Base-by-base conservation (phyloP, 208 protist genomes). In the Trypanosoma platydactyli region DNA sequence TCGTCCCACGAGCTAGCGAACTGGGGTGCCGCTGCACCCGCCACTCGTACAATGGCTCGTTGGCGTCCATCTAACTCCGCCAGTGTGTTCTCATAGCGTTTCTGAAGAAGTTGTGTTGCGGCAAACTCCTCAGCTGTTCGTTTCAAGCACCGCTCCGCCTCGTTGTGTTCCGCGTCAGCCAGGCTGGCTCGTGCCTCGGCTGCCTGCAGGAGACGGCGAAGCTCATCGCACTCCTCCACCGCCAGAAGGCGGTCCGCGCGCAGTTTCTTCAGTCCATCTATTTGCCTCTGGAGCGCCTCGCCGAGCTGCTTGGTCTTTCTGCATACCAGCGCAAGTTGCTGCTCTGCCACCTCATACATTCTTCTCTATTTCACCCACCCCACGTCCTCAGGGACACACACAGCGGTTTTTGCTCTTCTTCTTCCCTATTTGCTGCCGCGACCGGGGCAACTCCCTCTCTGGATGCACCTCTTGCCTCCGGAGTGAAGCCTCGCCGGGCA, bases 11-110 rank as follows among this genome's bases (percentile, higher is more conserved):
- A 20, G 55, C 27, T 22, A 40, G 61, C 33, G 16, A 38, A 3
- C 15, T 11, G 25, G 29, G 18, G 42, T 35, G 68, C 9, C 1
- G 25, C 48, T 5, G 40, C 38, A 33, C 61, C 69, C 12, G 33
- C 50, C 16, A 63, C 41, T 16, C 60, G 70, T 27, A 68, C 68
- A 18, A 56, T 33, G 27, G 62, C 55, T 5, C 55, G 64, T 50
- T 82, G 53, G 24, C 52, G 24, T 16, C 76, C 77, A 25, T 73
- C 33, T 20, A 89, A 54, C 25, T 83, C 69, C 9, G 72, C 54
- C 40, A 85, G 65, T 25, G 68, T 77, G 5, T 62, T 78, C 1
- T 55, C 44, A 16, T 77, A 76, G 0, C 49, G 48, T 48, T 73
- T 76, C 53, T 68, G 45, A 5, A 81, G 61, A 27, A 73, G 41